Evolutionary conservation across 805 yeast species (phyloP).

Genomic region (Candida quercuum): DNA sequence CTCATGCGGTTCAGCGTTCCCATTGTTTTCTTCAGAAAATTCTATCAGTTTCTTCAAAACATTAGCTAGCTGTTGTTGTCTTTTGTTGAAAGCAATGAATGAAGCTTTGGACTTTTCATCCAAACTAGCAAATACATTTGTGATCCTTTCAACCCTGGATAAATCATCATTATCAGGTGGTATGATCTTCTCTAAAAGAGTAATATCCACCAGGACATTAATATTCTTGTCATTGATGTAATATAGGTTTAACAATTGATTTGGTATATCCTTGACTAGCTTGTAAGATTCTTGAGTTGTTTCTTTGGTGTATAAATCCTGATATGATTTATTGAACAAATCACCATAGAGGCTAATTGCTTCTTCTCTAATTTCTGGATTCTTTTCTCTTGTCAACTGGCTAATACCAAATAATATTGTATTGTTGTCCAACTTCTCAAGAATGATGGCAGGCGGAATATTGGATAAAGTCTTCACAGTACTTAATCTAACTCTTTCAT

Average conservation of each 20-base stretch:
- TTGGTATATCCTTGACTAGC: conserved; percentile 47
- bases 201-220: conserved; percentile 58
- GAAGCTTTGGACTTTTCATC: conserved; percentile 57
- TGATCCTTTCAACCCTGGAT: conserved; percentile 47
- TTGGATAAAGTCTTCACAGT: conserved; percentile 49
- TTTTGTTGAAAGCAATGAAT: conserved; percentile 59
- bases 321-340: conserved; percentile 45
- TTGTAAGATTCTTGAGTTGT: conserved; percentile 21
- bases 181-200: conserved; percentile 53
- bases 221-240: conserved; percentile 70
- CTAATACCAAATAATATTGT: conserved; percentile 48
- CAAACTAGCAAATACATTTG: conserved; percentile 42
- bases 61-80: conserved; percentile 58
- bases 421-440: conserved; percentile 40
- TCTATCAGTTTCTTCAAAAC: conserved; percentile 46
- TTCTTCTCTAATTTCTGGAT: conserved; percentile 54
- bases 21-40: conserved; percentile 40
- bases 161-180: conserved; percentile 45
- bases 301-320: conserved; percentile 17
- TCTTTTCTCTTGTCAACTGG: conserved; percentile 68
- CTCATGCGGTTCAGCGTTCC: conserved; percentile 23
- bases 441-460: conserved; percentile 41
- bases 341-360: conserved; percentile 51
- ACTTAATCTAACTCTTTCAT: conserved; percentile 62
- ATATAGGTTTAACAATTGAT: conserved; percentile 54